Conservation (phyloP, 768 basidiomycete species). For the Hypsizygus marmoreus region DNA sequence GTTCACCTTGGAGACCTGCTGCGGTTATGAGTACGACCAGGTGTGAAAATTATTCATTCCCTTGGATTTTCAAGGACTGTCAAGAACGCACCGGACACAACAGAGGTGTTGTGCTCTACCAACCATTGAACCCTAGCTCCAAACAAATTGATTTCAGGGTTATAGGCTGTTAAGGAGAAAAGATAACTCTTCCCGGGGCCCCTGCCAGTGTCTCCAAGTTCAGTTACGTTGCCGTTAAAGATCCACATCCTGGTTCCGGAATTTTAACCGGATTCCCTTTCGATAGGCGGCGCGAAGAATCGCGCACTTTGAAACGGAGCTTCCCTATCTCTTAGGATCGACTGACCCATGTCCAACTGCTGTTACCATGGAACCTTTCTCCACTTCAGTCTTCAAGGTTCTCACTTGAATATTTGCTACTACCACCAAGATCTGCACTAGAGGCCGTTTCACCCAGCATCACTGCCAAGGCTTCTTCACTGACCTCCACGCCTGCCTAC, state of each 20-base stretch:
- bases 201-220: conserved; percentile 64
- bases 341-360: conserved; percentile 86
- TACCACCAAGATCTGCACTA: conserved; percentile 89
- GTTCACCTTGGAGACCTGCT: conserved; percentile 82
- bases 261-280: conserved; percentile 82
- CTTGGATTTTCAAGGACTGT: conserved; percentile 77
- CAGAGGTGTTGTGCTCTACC: conserved; percentile 73
- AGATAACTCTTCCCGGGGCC: conserved; percentile 79
- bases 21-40: conserved; percentile 79
- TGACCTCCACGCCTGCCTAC: conserved; percentile 79
- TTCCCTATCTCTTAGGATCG: conserved; percentile 75
- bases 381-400: conserved; percentile 88
- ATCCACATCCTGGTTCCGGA: conserved; percentile 76
- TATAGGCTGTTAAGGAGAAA: conserved; percentile 74
- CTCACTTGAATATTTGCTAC: conserved; percentile 89
- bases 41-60: conserved; percentile 70
- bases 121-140: conserved; percentile 73
- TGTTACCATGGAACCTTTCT: conserved; percentile 88
- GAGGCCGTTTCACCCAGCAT: conserved; percentile 71
- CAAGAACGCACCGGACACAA: conserved; percentile 71
- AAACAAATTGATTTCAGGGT: conserved; percentile 76
- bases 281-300: conserved; percentile 67
- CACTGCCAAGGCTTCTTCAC: conserved; percentile 79
- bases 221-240: conserved; percentile 69
- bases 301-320: conserved; percentile 69